Evolutionary conservation across 2,329 filamentous ascomycete genomes (phyloP).

Genomic region (Podosphaera xanthii): DNA sequence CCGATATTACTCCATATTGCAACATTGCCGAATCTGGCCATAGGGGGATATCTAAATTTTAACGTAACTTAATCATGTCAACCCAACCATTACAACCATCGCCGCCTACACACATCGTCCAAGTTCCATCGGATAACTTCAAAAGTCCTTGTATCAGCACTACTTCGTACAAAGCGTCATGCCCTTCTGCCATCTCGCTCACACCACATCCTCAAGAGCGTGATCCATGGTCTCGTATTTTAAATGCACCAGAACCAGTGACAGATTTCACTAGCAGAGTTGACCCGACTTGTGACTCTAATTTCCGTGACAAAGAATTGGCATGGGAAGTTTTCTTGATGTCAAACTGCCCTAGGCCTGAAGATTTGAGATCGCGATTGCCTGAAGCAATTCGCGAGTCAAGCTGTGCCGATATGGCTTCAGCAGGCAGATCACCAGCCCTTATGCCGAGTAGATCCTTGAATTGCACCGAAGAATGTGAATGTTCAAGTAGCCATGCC

Average conservation of each 20-base stretch:
- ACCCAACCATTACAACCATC: constrained; percentile 12
- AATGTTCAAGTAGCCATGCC: constrained; percentile 14
- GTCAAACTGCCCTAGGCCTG: constrained; percentile 26
- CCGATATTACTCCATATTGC: too few relatives aligned
- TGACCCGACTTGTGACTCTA: constrained; percentile 37
- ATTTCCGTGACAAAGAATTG: constrained; percentile 27
- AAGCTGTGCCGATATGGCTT: constrained; percentile 18
- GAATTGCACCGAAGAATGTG: constrained; percentile 17
- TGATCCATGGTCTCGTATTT: constrained; percentile 31
- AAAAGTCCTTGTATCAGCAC: constrained; percentile 9
- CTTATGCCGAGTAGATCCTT: constrained; percentile 10
- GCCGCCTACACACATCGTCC: constrained; percentile 21
- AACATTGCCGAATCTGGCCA: too few relatives aligned
- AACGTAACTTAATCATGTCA: not conserved
- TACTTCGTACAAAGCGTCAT: constrained; percentile 16
- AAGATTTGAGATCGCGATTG: constrained; percentile 19
- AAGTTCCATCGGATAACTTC: constrained; percentile 18
- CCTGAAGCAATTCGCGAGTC: constrained; percentile 11
- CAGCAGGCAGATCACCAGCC: constrained; percentile 23
- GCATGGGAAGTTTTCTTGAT: constrained; percentile 23
- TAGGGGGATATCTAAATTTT: too few relatives aligned
- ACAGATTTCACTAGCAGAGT: constrained; percentile 24
- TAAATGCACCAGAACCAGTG: constrained; percentile 38
- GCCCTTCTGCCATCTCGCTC: constrained; percentile 23
- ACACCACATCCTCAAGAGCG: constrained; percentile 40